Percentiles rank a stretch among this genome's conserved stretches.
Conservation (phyloP, 2,329 filamentous ascomycete species). For the Lasiodiplodia citricola region DNA sequence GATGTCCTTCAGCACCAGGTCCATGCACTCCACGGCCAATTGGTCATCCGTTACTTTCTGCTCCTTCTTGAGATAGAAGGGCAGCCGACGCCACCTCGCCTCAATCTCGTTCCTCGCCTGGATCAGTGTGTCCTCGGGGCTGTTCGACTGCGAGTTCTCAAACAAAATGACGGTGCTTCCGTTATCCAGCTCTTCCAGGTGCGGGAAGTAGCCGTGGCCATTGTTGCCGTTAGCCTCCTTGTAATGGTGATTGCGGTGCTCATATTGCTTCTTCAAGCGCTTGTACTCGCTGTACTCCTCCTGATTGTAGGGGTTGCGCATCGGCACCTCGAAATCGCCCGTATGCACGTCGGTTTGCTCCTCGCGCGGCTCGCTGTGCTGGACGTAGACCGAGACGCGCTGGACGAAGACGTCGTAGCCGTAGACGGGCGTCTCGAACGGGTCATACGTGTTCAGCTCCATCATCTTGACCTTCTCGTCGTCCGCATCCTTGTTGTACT, state of each 20-base stretch:
- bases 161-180: constrained; percentile 59
- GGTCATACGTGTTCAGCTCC: constrained; percentile 57
- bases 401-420: constrained; percentile 58
- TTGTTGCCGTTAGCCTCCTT: neutral
- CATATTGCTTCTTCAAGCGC: constrained; percentile 35
- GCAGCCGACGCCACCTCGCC: constrained; percentile 58
- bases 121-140: constrained; percentile 57
- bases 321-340: constrained; percentile 42
- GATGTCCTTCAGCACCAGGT: constrained; percentile 56
- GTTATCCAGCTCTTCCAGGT: constrained; percentile 54
- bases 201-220: constrained; percentile 43
- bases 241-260: neutral
- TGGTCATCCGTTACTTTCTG: constrained; percentile 50
- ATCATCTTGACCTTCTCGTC: constrained; percentile 50
- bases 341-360: neutral
- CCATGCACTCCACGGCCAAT: constrained; percentile 55
- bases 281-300: constrained; percentile 43
- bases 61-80: constrained; percentile 55
- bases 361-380: constrained; percentile 46
- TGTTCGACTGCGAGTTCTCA: constrained; percentile 55
- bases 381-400: constrained; percentile 57
- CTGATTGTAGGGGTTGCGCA: constrained; percentile 53
- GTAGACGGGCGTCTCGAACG: constrained; percentile 49
- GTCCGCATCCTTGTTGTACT: constrained; percentile 30
- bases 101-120: constrained; percentile 57